Conservation (phyloP, 176 grass and related monocot species). For the Chloris gayana region DNA sequence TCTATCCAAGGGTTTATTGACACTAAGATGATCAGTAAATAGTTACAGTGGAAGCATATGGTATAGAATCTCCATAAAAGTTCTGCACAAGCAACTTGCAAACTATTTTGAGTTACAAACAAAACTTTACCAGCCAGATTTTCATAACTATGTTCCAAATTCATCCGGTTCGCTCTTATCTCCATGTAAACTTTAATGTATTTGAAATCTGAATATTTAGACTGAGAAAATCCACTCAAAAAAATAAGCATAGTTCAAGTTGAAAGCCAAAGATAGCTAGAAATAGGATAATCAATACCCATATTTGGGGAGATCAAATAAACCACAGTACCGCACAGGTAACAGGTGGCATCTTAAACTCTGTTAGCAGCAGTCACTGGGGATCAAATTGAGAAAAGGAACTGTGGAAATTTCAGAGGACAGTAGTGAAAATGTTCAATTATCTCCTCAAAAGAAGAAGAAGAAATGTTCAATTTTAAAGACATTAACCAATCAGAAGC, state of each 20-base stretch:
- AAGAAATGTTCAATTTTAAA: background rate
- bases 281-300: background rate
- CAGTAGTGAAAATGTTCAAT: background rate
- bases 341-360: background rate
- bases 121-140: background rate
- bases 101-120: background rate
- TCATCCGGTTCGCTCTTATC: background rate
- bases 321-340: background rate
- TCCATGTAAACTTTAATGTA: background rate
- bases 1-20: background rate
- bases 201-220: background rate
- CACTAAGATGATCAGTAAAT: background rate
- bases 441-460: too few species aligned
- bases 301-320: background rate
- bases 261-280: background rate
- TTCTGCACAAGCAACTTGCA: background rate
- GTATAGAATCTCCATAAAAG: background rate
- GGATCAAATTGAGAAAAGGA: background rate
- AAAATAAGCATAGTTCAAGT: background rate
- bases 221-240: background rate
- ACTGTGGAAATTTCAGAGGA: background rate
- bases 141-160: background rate
- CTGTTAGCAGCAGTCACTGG: background rate
- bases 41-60: background rate
- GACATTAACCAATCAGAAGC: background rate